Evolutionary conservation across 106 monocot species (phyloP), one percentile per base, ranked within the genome.

Genomic region (Dactylorhiza incarnata): DNA sequence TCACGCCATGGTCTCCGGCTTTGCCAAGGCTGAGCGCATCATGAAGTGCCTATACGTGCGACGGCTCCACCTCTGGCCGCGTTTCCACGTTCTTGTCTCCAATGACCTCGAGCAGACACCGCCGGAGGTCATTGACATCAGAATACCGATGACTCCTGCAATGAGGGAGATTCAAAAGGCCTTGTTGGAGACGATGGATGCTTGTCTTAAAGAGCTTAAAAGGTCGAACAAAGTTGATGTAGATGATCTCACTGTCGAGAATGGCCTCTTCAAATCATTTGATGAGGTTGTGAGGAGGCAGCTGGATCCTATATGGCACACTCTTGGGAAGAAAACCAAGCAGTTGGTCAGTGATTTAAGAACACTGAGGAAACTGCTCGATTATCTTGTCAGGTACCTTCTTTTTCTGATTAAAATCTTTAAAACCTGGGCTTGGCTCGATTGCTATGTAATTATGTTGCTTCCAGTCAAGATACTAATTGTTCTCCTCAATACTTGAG

Each of bases 251-350:
- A 99, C 99, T 0, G 86, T 94, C 22, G 94, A 94, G 84, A 99
- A 90, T 73, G 99, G 99, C 10, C 76, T 99, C 53, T 99, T 99
- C 80, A 99, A 99, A 84, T 99, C 94, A 16, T 99, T 99, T 19
- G 99, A 99, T 82, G 94, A 99, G 80, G 94, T 99, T 50, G 91
- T 99, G 23, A 79, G 99, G 73, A 74, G 89, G 75, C 94, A 99
- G 83, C 94, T 99, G 0, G 99, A 99, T 77, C 99, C 99, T 7
- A 94, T 99, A 29, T 99, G 99, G 99, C 99, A 99, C 68, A 89
- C 86, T 3, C 54, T 99, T 15, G 94, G 99, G 45, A 99, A 79
- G 86, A 99, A 99, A 80, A 94, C 99, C 6, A 91, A 94, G 77
- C 99, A 94, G 83, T 89, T 99, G 46, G 99, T 99, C 16, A 82